Evolutionary conservation across 768 basidiomycete species (phyloP).

Genomic region (Kwoniella shandongensis): DNA sequence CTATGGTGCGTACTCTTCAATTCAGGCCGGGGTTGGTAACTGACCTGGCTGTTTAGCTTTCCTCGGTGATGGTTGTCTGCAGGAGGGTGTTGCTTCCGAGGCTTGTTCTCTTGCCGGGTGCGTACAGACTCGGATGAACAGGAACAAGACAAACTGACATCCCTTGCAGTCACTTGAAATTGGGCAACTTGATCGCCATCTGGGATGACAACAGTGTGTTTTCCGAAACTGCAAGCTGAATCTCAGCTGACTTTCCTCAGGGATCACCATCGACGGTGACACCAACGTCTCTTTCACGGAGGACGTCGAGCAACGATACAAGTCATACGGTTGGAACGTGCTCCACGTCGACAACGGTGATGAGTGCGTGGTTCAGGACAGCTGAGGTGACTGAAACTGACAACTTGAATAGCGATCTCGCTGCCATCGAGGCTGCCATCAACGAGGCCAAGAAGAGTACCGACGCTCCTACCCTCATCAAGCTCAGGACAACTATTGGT

Average conservation of each 20-base stretch:
- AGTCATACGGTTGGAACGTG: conserved; percentile 92
- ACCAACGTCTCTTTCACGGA: conserved; percentile 92
- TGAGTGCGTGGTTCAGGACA: conserved; percentile 60
- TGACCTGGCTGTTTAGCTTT: conserved; percentile 55
- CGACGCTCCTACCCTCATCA: conserved; percentile 82
- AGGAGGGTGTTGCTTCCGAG: conserved; percentile 94
- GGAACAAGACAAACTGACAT: background rate
- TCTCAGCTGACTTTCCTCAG: conserved; percentile 55
- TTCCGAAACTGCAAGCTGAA: conserved; percentile 1
- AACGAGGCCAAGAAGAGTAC: conserved; percentile 71
- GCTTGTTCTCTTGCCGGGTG: conserved; percentile 83
- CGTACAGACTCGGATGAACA: conserved; percentile 5
- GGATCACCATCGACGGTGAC: conserved; percentile 95
- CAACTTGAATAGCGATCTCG: conserved; percentile 75
- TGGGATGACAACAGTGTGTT: conserved; percentile 94
- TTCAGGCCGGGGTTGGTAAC: background rate
- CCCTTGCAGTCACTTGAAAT: conserved; percentile 67
- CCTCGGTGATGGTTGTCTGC: conserved; percentile 91
- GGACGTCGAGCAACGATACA: conserved; percentile 82
- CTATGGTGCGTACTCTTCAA: conserved; percentile 62
- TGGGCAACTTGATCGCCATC: conserved; percentile 87
- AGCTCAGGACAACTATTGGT: conserved; percentile 84
- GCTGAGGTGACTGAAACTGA: no score
- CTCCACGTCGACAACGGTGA: conserved; percentile 79
- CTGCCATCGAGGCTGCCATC: conserved; percentile 74